These are phyloP conservation scores for Ganoderma sinense DNA, from an alignment of 1,284 basidiomycete genomes.

Conservation along the genomic window DNA sequence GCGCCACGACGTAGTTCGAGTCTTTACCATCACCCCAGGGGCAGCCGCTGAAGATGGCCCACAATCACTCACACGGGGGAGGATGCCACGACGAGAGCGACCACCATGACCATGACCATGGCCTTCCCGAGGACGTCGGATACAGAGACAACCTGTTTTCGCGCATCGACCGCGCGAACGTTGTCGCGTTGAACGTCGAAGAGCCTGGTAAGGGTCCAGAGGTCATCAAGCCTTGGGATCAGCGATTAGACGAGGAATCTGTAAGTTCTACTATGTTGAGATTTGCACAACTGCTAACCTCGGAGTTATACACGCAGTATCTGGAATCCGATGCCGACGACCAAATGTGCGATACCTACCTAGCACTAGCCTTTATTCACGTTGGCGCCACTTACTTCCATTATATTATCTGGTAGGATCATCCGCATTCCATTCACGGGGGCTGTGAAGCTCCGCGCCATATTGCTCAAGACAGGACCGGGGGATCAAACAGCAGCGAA, in stretches of 20 bases:
- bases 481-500: slow-evolving; percentile 73
- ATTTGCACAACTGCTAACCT: neutral
- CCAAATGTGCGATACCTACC: slow-evolving; percentile 78
- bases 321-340: slow-evolving; percentile 86
- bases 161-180: slow-evolving; percentile 76
- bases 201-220: slow-evolving; percentile 50
- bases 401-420: slow-evolving; percentile 61
- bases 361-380: neutral
- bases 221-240: slow-evolving; percentile 82
- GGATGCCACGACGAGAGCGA: slow-evolving; percentile 63
- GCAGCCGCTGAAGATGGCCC: slow-evolving; percentile 43
- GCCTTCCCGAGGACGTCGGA: slow-evolving; percentile 53
- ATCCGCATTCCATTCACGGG: slow-evolving; percentile 84
- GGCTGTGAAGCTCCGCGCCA: slow-evolving; percentile 75
- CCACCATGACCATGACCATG: slow-evolving; percentile 51
- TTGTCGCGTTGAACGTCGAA: slow-evolving; percentile 73
- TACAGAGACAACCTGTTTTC: slow-evolving; percentile 74
- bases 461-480: slow-evolving; percentile 81
- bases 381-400: neutral
- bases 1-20: neutral
- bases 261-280: slow-evolving; percentile 45
- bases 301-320: slow-evolving; percentile 56
- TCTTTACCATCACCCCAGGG: neutral
- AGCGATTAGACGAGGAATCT: slow-evolving; percentile 66
- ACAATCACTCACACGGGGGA: slow-evolving; percentile 58